Percentiles rank a stretch among this genome's conserved stretches.
phyloP scores from a whole-genome alignment of 179 eudicot genomes.

The Camellia oleifera region DNA sequence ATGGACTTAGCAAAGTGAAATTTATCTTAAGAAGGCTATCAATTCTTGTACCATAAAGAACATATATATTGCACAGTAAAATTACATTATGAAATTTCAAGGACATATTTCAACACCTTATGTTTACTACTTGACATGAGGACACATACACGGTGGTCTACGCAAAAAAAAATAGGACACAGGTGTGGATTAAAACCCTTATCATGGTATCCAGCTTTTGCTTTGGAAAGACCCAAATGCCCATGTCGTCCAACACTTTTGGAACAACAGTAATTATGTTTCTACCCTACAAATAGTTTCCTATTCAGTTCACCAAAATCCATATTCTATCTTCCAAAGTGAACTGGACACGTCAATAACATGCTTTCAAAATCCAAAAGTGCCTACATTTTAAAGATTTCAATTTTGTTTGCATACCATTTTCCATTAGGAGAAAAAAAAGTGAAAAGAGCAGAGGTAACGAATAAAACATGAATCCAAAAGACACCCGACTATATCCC shows the following conservation, averaged over 20 bases:
- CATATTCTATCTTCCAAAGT: background rate
- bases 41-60: slow-evolving; percentile 1
- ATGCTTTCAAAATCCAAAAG: too few relatives aligned
- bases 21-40: background rate
- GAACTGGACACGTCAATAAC: background rate
- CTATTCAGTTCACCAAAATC: background rate
- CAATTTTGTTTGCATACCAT: too few relatives aligned
- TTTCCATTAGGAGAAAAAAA: too few relatives aligned
- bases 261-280: background rate
- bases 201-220: background rate
- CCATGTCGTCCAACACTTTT: background rate
- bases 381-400: too few relatives aligned
- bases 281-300: background rate
- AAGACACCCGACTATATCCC: background rate
- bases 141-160: too few relatives aligned
- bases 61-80: background rate
- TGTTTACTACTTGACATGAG: background rate
- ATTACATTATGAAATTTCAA: background rate
- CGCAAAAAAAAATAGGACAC: background rate
- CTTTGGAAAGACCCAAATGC: background rate
- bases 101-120: background rate
- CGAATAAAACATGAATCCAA: too few relatives aligned
- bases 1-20: background rate
- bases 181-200: background rate
- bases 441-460: background rate